Conservation (phyloP, 495 filamentous ascomycete genomes). For the Endocarpon pusillum region DNA sequence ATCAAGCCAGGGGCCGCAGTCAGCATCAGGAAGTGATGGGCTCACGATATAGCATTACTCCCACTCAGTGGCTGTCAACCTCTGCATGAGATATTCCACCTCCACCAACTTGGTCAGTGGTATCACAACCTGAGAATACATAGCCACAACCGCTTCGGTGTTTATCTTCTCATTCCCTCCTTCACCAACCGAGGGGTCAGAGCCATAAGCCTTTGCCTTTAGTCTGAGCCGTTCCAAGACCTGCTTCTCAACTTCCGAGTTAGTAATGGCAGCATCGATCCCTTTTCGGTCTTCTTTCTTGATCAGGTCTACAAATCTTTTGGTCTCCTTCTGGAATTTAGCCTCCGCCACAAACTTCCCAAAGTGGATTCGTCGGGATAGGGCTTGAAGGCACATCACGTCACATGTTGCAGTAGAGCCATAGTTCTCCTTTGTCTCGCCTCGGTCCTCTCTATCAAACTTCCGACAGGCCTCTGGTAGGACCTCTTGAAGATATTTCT, state of each 20-base stretch:
- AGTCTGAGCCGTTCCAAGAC: conserved; percentile 73
- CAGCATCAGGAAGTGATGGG: conserved; percentile 11
- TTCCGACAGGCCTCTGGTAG: conserved; percentile 66
- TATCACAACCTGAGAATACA: conserved; percentile 94
- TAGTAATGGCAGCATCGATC: conserved; percentile 81
- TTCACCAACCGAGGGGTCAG: conserved; percentile 55
- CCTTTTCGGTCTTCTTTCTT: conserved; percentile 56
- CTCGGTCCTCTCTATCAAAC: conserved; percentile 56
- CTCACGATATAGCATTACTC: conserved; percentile 21
- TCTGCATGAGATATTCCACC: conserved; percentile 93
- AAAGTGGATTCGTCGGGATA: conserved; percentile 88
- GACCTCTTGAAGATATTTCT: conserved; percentile 65
- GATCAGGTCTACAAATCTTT: conserved; percentile 66
- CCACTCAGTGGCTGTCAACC: conserved; percentile 55
- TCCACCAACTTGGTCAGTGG: conserved; percentile 94
- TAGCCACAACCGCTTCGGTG: conserved; percentile 76
- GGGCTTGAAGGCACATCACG: conserved; percentile 75
- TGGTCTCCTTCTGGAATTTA: conserved; percentile 80
- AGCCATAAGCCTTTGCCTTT: conserved; percentile 93
- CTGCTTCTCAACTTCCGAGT: conserved; percentile 75
- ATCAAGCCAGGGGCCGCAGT: conserved; percentile 5
- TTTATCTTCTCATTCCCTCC: conserved; percentile 60
- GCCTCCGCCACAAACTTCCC: conserved; percentile 97
- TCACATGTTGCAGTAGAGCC: conserved; percentile 84
- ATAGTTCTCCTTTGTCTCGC: conserved; percentile 85